A percentile compares a stretch with the other conserved stretches of the same genome.
Conservation (phyloP, 148 eudicot species). For the Rhododendron vialii region DNA sequence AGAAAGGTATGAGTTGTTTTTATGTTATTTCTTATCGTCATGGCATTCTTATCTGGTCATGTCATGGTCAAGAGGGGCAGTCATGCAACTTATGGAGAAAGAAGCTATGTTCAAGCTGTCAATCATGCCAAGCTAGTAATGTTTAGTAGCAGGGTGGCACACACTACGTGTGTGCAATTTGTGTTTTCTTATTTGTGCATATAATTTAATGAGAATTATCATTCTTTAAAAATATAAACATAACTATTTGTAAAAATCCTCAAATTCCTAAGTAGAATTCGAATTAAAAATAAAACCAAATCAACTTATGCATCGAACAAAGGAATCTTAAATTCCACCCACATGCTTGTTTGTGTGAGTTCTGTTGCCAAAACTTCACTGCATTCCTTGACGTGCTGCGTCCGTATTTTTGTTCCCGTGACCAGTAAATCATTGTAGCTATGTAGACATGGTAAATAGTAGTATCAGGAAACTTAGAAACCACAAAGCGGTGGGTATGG, state of each 20-base stretch:
- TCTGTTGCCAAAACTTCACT: neutral
- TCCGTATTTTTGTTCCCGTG: neutral
- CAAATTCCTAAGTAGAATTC: neutral
- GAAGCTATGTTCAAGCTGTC: neutral
- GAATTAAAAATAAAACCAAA: neutral
- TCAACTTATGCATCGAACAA: neutral
- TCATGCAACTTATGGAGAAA: neutral
- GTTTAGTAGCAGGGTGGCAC: neutral
- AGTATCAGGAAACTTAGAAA: neutral
- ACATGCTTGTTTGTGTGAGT: neutral
- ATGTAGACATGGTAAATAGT: neutral
- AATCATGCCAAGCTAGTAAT: slow-evolving; percentile 1
- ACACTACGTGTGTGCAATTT: neutral
- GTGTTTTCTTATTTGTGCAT: neutral
- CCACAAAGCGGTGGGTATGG: neutral
- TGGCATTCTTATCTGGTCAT: neutral
- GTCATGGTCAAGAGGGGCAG: neutral
- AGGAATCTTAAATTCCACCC: neutral
- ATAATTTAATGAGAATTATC: neutral
- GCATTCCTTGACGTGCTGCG: neutral
- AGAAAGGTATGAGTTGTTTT: slow-evolving; percentile 40
- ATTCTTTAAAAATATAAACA: neutral
- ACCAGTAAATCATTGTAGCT: neutral
- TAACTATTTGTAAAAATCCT: neutral
- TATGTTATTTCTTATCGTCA: neutral